Evolutionary conservation across 495 filamentous ascomycete genomes (phyloP).

Genomic region (Trichoderma asperelloides): DNA sequence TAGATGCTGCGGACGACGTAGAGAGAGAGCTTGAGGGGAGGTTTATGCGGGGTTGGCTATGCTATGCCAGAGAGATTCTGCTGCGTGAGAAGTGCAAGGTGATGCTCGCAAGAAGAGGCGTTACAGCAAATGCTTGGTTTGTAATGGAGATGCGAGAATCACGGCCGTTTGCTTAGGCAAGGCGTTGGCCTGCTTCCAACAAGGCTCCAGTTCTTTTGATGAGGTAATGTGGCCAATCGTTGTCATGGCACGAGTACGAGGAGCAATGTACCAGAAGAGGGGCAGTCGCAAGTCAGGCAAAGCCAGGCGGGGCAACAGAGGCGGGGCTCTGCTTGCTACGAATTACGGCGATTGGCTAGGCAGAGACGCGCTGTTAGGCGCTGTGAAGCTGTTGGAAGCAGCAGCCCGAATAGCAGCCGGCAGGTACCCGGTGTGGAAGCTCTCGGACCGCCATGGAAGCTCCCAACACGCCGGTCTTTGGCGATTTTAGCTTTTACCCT

Average conservation of each 20-base stretch:
- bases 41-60: background rate
- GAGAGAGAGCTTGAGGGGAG: background rate
- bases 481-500: too few relatives aligned
- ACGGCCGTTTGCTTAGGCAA: background rate
- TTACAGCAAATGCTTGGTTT: background rate
- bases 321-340: background rate
- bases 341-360: too few relatives aligned
- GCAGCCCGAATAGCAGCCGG: too few relatives aligned
- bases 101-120: background rate
- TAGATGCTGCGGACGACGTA: background rate
- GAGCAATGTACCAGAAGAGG: background rate
- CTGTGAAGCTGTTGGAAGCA: too few relatives aligned
- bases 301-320: background rate
- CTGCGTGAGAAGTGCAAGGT: background rate
- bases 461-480: background rate
- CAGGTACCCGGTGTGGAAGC: too few relatives aligned
- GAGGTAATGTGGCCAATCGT: constrained; percentile 6
- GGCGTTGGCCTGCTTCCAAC: background rate
- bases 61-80: background rate
- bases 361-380: too few relatives aligned
- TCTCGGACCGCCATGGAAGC: background rate
- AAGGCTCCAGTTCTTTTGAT: constrained; percentile 6
- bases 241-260: background rate
- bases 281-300: background rate
- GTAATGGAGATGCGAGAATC: background rate